Evolutionary conservation across 2,329 filamentous ascomycete species (phyloP), one percentile per base, ranked within the genome.

Genomic region (Venturia pyrina): DNA sequence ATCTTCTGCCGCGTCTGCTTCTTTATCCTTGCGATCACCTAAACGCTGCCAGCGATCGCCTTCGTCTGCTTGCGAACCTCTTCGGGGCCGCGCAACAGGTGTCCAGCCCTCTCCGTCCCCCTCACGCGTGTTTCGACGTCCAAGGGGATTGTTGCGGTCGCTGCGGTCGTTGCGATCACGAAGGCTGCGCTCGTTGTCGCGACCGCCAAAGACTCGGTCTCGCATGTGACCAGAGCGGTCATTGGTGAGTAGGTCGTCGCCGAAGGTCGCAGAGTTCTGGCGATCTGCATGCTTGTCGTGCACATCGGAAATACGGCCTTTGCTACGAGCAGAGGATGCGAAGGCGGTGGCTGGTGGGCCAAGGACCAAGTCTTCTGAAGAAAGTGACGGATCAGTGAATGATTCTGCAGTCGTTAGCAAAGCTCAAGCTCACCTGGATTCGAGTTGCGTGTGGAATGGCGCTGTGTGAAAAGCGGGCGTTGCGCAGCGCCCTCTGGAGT

Each of bases 261-360:
- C 76, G 40, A 72, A 71, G 37, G 75, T 72, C 19, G 71, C 71
- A 34, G 74, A 71, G 44, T 74, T 73, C 37, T 73, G 71, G 67
- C 75, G 73, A 63, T 80, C 77, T 40, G 71, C 66, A 40, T 75
- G 69, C 63, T 76, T 76, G 46, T 73, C 69, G 50, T 71, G 69
- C 73, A 83, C 83, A 21, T 64, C 44, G n/a, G 43, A 48, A 37
- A 56, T 64, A 11, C 63, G 76, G 68, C 76, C 75, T 67, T 85
- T 82, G 64, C 81, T 76, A 41, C 84, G 80, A 67, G 89, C 90
- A 28, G 88, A 84, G 1, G 92, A 96, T 64, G 90, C 86, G 76
- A 97, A 96, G 57, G 87, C 86, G 60, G 87, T 90, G 75, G 90
- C 90, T 1, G 92, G 90, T 24, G 92, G 92, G 17, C 90, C 92